Base-by-base conservation (phyloP, 768 basidiomycete genomes). In the Hericium coralloides region DNA sequence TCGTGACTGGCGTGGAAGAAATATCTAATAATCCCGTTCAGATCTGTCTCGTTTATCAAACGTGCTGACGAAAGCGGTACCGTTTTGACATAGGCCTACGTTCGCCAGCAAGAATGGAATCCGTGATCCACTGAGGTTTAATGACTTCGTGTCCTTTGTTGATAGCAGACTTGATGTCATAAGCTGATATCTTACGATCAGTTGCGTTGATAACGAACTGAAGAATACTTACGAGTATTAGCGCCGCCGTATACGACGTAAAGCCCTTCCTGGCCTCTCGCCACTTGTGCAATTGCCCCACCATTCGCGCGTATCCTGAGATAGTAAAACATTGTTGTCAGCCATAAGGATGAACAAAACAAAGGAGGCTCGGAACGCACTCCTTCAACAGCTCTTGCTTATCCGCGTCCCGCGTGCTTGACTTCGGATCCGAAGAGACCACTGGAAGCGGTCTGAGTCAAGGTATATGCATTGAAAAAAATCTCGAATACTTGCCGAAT, bases 111-210 rank as follows among this genome's bases (percentile, higher is more conserved):
- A 76, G 74, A n/a, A 95, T 76, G 22, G 86, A 94, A 65, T 93
- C 89, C 38, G 76, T 66, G 55, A 98, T 74, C 93, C 94, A 98
- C 26, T 79, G 72, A 0, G 95, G 91, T 55, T 79, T 84, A 58
- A 95, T 72, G 52, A 95, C 82, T 60, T 92, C 86, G 55, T 83
- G 73, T 3, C 78, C 85, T 63, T 89, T 90, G 56, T 85, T 77
- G 52, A 92, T 84, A 55, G 89, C 70, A 55, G 82, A 69, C 67
- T 81, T 85, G 62, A 91, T 73, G 62, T 88, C 83, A 63, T 85
- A 87, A 0, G 86, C 88, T 90, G 61, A n/a, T 22, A 55, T 5
- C 45, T 43, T 49, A 17, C 51, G 49, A 20, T 58, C 38, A 41
- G 7, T 14, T 26, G 15, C 26, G 25, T 2, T 22, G 18, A 23